Percentiles rank a stretch among this genome's conserved stretches.
Conservation (phyloP, 345 rosid genomes). For the Chamaenerion angustifolium region DNA sequence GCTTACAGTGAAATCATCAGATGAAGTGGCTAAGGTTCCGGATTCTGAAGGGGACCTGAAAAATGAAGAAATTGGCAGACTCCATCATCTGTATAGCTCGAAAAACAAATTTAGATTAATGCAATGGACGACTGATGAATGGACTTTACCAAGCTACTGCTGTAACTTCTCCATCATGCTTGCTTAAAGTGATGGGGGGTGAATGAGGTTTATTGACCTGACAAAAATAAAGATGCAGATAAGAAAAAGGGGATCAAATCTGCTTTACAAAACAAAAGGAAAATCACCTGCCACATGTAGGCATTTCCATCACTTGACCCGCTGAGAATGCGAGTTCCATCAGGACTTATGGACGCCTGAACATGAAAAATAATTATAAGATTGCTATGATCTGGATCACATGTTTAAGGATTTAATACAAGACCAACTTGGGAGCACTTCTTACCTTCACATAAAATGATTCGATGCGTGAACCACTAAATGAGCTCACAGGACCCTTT, state of each 20-base stretch:
- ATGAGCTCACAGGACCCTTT: conserved; percentile 55
- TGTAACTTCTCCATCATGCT: conserved; percentile 74
- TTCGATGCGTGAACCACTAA: conserved; percentile 62
- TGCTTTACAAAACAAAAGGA: not conserved
- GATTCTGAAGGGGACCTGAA: conserved; percentile 51
- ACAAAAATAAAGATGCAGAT: conserved; percentile 6
- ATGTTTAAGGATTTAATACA: not conserved
- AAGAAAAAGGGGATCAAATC: not conserved
- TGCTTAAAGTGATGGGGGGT: conserved; percentile 48
- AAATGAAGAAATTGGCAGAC: not conserved
- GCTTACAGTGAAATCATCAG: conserved; percentile 82
- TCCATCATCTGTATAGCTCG: not conserved
- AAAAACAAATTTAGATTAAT: not conserved
- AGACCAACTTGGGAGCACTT: not conserved
- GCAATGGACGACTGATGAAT: not conserved
- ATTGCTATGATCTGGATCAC: not conserved
- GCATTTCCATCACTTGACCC: conserved; percentile 87
- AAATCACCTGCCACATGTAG: conserved; percentile 78
- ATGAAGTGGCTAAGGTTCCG: conserved; percentile 61
- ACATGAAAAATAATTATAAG: not conserved
- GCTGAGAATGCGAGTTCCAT: conserved; percentile 61
- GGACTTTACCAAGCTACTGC: conserved; percentile 72
- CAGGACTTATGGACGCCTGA: conserved; percentile 89
- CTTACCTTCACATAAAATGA: conserved; percentile 84
- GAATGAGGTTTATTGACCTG: conserved; percentile 62